A percentile compares a stretch with the other conserved stretches of the same genome.
These are phyloP conservation scores for Cyberlindnera maritima DNA, from an alignment of 805 yeast genomes.

Conservation along the genomic window DNA sequence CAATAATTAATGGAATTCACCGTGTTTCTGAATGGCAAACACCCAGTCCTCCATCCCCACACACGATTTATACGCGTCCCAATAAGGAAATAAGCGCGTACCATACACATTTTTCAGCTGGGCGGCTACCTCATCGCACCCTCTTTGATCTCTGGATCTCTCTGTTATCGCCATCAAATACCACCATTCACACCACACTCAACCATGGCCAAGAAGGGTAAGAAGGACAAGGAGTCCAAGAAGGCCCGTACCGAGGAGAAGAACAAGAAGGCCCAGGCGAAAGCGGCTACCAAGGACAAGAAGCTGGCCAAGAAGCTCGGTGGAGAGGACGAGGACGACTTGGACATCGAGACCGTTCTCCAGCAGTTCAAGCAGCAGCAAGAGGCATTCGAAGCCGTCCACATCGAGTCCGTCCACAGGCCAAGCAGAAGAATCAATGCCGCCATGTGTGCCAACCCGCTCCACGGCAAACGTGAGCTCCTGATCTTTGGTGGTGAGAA, in stretches of 20 bases:
- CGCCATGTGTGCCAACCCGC: conserved; percentile 70
- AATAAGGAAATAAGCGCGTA: conserved; percentile 1
- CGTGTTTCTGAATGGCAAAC: too few relatives aligned
- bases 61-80: too few relatives aligned
- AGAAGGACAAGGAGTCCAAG: conserved; percentile 86
- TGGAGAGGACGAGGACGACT: conserved; percentile 79
- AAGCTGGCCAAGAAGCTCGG: conserved; percentile 72
- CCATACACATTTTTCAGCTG: not conserved
- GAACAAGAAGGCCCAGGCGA: conserved; percentile 68
- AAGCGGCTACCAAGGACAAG: conserved; percentile 72
- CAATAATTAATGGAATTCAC: too few relatives aligned
- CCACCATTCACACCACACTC: not conserved
- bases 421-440: conserved; percentile 76
- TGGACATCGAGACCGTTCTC: conserved; percentile 81
- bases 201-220: conserved; percentile 81
- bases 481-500: conserved; percentile 89
- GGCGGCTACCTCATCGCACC: not conserved
- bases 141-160: not conserved
- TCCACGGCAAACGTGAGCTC: conserved; percentile 73
- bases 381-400: conserved; percentile 69
- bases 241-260: conserved; percentile 86
- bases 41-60: too few relatives aligned
- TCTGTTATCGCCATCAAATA: too few relatives aligned
- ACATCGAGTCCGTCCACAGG: conserved; percentile 50
- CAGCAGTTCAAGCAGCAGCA: conserved; percentile 79